These are phyloP conservation scores for Porpolomopsis calyptriformis DNA, from an alignment of 768 basidiomycete genomes.

Conservation along the genomic window DNA sequence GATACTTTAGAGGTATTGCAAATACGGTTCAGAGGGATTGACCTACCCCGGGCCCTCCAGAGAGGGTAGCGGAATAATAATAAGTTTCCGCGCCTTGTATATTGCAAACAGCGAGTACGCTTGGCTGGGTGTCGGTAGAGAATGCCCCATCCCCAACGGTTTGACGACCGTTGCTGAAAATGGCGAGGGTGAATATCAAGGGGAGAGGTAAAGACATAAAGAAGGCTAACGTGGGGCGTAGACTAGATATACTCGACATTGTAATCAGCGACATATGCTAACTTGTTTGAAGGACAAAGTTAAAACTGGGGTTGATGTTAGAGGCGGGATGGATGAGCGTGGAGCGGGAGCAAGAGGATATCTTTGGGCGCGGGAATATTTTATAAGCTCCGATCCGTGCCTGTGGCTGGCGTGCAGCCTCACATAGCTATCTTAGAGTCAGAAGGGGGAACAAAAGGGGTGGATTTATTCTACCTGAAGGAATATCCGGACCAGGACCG, in stretches of 20 bases:
- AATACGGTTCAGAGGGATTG: conserved; percentile 1
- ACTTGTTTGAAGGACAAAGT: conserved; percentile 43
- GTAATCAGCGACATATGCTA: conserved; percentile 80
- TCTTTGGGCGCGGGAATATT: too few species aligned
- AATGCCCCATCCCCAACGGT: conserved; percentile 96
- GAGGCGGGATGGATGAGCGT: not conserved
- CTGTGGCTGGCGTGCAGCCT: too few species aligned
- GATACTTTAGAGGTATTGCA: conserved; percentile 7
- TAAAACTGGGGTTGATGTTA: too few species aligned
- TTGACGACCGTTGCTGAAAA: conserved; percentile 81
- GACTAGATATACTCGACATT: conserved; percentile 81
- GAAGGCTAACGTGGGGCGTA: conserved; percentile 75
- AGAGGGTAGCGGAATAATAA: conserved; percentile 89
- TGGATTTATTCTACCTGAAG: too few species aligned
- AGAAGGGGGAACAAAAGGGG: too few species aligned
- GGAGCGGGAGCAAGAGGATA: not conserved
- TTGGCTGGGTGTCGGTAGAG: conserved; percentile 66
- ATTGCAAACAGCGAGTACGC: conserved; percentile 79
- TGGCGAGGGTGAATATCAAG: conserved; percentile 14
- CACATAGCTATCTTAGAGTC: too few species aligned
- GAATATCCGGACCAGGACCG: too few species aligned
- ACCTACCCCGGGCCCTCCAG: conserved; percentile 84
- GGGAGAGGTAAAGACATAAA: not conserved
- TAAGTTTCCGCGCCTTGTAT: conserved; percentile 75
- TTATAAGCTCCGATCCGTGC: not conserved